These are phyloP conservation scores for Oryza rufipogon DNA, from an alignment of 176 grass and related monocot species.

Conservation along the genomic window DNA sequence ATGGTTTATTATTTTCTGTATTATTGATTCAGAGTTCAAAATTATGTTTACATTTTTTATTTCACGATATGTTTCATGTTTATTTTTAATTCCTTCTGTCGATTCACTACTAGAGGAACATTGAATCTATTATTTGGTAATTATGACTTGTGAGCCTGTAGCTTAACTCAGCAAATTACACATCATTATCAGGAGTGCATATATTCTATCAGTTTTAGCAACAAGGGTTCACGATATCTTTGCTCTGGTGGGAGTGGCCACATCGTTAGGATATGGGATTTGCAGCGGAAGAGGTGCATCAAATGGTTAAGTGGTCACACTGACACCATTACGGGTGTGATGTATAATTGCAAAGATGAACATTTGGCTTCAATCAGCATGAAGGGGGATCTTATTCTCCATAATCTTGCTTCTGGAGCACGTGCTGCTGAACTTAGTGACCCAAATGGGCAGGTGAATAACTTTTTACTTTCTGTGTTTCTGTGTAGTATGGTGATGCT, in stretches of 20 bases:
- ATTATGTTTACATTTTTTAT: background rate
- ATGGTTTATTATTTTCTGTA: slow-evolving; percentile 5
- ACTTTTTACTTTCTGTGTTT: slow-evolving; percentile 25
- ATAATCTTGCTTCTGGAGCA: slow-evolving; percentile 97
- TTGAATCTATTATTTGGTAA: slow-evolving; percentile 23
- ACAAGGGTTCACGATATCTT: slow-evolving; percentile 95
- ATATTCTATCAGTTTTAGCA: slow-evolving; percentile 95
- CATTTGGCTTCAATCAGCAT: slow-evolving; percentile 95
- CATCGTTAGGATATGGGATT: slow-evolving; percentile 97
- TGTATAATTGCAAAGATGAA: slow-evolving; percentile 98
- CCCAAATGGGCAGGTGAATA: slow-evolving; percentile 91
- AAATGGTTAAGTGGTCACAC: slow-evolving; percentile 95
- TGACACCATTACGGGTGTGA: slow-evolving; percentile 89
- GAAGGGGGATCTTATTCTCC: slow-evolving; percentile 98
- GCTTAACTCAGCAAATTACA: slow-evolving; percentile 23
- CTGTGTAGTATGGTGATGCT: background rate
- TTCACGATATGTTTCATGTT: background rate
- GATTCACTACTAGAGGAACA: slow-evolving; percentile 16
- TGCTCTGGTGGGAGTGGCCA: slow-evolving; percentile 94
- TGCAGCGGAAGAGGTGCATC: slow-evolving; percentile 92
- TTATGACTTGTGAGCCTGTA: slow-evolving; percentile 1
- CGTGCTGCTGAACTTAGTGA: slow-evolving; percentile 92
- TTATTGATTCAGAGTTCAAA: background rate
- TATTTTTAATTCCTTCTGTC: background rate
- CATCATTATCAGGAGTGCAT: slow-evolving; percentile 82